phyloP scores from a whole-genome alignment of 179 eudicot species.

The Amaranthus tricolor region DNA sequence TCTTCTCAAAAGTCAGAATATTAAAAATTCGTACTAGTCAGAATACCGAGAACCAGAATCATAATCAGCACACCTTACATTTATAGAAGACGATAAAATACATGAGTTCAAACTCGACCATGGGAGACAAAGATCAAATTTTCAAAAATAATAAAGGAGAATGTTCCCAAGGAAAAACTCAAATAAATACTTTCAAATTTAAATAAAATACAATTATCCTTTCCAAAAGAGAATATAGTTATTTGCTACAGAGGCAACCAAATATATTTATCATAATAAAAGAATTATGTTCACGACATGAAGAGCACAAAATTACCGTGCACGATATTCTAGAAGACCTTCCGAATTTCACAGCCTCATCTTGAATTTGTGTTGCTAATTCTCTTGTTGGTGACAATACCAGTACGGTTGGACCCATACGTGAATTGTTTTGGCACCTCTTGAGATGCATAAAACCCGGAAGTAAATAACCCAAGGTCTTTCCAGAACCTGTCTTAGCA shows the following conservation, averaged over 20 bases:
- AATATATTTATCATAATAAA: not conserved
- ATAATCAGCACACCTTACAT: not conserved
- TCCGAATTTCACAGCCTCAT: slow-evolving; percentile 90
- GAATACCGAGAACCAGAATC: not conserved
- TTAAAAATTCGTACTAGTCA: not conserved
- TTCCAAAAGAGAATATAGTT: too few relatives aligned
- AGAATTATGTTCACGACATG: not conserved
- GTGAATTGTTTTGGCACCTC: slow-evolving; percentile 56
- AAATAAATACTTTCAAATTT: not conserved
- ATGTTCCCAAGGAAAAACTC: not conserved
- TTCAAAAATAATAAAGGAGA: not conserved
- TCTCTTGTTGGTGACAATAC: slow-evolving; percentile 95
- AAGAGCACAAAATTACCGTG: slow-evolving; percentile 46
- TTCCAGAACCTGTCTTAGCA: slow-evolving; percentile 99
- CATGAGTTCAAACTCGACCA: not conserved
- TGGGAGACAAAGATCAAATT: not conserved
- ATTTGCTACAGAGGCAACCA: too few relatives aligned
- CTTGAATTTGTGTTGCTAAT: slow-evolving; percentile 95
- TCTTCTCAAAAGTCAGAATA: not conserved
- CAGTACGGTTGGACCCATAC: slow-evolving; percentile 85
- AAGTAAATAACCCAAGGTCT: slow-evolving; percentile 91
- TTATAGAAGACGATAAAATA: not conserved
- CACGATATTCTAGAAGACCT: slow-evolving; percentile 76
- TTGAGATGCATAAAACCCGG: slow-evolving; percentile 87
- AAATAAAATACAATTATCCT: not conserved